phyloP scores from a whole-genome alignment of 2,329 filamentous ascomycete species.

The Chrysoporthe cubensis region DNA sequence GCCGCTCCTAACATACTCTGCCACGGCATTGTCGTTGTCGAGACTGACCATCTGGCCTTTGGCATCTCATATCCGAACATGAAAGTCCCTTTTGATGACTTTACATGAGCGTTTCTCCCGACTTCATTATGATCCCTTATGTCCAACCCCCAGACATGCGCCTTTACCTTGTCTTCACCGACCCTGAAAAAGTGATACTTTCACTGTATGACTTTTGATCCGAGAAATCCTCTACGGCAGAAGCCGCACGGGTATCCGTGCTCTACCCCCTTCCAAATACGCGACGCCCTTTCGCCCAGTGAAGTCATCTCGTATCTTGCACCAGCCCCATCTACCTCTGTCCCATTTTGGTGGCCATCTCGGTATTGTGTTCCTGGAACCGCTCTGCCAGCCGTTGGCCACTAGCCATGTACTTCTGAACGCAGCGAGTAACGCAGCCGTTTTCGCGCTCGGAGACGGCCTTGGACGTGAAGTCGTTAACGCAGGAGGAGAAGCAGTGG shows the following conservation, averaged over 20 bases:
- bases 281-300: background rate
- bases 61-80: background rate
- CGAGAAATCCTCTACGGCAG: background rate
- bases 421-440: conserved; percentile 90
- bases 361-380: conserved; percentile 74
- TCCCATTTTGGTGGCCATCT: conserved; percentile 60
- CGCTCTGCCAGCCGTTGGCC: conserved; percentile 89
- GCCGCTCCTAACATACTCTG: background rate
- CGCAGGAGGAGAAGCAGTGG: conserved; percentile 94
- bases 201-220: background rate
- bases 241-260: background rate
- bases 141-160: background rate
- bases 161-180: background rate
- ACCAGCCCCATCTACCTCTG: conserved; percentile 42
- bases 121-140: background rate
- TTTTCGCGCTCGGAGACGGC: conserved; percentile 85
- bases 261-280: background rate
- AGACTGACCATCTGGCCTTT: background rate
- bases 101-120: background rate
- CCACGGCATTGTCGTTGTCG: conserved; percentile 1
- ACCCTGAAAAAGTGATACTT: background rate
- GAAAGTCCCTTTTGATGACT: conserved; percentile 28
- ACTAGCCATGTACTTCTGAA: conserved; percentile 93
- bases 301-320: background rate
- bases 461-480: conserved; percentile 99